A percentile compares a stretch with the other conserved stretches of the same genome.
phyloP scores from a whole-genome alignment of 108 stramenopile species.

The Mediolabrus comicus region DNA sequence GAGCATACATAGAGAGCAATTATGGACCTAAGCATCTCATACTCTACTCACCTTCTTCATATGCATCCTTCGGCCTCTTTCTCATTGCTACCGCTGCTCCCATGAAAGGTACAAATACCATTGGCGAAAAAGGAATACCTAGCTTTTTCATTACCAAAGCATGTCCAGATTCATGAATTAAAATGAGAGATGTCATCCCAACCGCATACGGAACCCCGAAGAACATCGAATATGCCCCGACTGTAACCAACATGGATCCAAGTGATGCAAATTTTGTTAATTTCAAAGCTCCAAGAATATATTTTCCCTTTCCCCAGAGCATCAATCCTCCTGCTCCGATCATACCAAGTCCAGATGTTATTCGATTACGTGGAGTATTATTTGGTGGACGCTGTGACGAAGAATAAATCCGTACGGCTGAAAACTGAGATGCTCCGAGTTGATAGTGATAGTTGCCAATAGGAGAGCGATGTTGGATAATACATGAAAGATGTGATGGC shows the following conservation, averaged over 20 bases:
- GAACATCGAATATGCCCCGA: conserved; percentile 85
- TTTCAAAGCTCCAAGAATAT: conserved; percentile 86
- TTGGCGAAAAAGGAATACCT: conserved; percentile 85
- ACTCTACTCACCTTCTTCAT: too few relatives aligned
- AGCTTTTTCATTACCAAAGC: conserved; percentile 71
- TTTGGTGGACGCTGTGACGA: conserved; percentile 19
- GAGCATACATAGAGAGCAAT: background rate
- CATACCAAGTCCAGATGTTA: conserved; percentile 51
- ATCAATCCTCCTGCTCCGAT: conserved; percentile 64
- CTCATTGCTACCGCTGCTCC: conserved; percentile 89
- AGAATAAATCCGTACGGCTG: conserved; percentile 21
- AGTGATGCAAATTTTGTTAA: conserved; percentile 87
- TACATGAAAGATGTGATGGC: too few relatives aligned
- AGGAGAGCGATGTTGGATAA: background rate
- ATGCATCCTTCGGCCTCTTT: conserved; percentile 79
- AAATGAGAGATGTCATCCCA: conserved; percentile 89
- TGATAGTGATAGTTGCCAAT: background rate
- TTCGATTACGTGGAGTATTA: conserved; percentile 35
- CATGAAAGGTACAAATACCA: conserved; percentile 95
- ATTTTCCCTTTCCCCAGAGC: conserved; percentile 87
- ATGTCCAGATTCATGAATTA: conserved; percentile 90
- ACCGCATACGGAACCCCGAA: conserved; percentile 89
- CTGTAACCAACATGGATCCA: conserved; percentile 83
- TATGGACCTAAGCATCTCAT: too few relatives aligned
- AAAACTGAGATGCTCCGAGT: conserved; percentile 15